Evolutionary conservation across 2,329 filamentous ascomycete species (phyloP).

Genomic region (Orbilia ellipsospora): DNA sequence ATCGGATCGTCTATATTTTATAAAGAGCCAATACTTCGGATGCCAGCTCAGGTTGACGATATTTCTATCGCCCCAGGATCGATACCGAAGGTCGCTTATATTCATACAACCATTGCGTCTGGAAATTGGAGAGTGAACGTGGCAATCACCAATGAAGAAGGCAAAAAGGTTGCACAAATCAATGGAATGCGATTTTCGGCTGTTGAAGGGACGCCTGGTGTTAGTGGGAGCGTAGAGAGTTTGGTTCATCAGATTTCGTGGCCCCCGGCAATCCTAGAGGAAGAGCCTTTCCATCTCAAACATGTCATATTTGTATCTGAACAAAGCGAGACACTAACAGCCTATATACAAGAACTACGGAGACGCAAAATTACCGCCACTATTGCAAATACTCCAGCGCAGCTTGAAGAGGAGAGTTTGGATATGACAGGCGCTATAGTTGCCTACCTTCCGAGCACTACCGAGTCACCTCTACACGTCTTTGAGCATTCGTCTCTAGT

Average conservation of each 20-base stretch:
- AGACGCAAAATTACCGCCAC: not conserved
- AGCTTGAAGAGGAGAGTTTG: not conserved
- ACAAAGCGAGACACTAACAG: conserved; percentile 55
- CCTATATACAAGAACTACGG: conserved; percentile 55
- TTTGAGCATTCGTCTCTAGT: not conserved
- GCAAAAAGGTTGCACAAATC: conserved; percentile 61
- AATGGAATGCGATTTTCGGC: conserved; percentile 63
- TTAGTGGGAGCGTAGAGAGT: conserved; percentile 59
- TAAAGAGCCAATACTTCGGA: conserved; percentile 62
- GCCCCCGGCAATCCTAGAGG: conserved; percentile 61
- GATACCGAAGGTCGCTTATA: conserved; percentile 59
- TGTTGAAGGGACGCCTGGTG: conserved; percentile 61
- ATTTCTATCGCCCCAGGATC: conserved; percentile 58
- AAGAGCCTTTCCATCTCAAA: conserved; percentile 59
- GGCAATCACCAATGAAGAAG: conserved; percentile 43
- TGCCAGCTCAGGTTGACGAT: conserved; percentile 61
- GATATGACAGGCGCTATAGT: not conserved
- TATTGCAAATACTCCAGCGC: not conserved
- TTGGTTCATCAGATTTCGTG: conserved; percentile 63
- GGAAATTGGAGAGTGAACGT: not conserved
- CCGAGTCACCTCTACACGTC: not conserved
- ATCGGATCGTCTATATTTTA: conserved; percentile 64
- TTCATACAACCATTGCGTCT: not conserved
- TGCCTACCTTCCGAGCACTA: not conserved
- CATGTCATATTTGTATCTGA: conserved; percentile 59